A percentile compares a stretch with the other conserved stretches of the same genome.
These are phyloP conservation scores for Metschnikowia lachancei DNA, from an alignment of 805 yeast genomes.

Conservation along the genomic window DNA sequence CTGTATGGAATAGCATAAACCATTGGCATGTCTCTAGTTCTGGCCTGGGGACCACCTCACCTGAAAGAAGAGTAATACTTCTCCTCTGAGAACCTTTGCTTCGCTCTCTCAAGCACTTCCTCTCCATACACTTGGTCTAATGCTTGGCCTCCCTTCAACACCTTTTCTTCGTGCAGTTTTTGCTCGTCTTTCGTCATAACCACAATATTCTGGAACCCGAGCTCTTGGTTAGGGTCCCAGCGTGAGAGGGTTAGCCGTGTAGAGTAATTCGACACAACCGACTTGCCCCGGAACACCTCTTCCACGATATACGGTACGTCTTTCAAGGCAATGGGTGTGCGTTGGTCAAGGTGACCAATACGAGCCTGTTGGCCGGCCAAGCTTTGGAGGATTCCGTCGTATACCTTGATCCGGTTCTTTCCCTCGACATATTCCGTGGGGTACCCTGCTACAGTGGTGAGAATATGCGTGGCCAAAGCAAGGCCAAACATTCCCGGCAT, in stretches of 20 bases:
- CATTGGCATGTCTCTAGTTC: too few species aligned
- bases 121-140: slow-evolving; percentile 61
- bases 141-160: slow-evolving; percentile 64
- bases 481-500: slow-evolving; percentile 97
- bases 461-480: slow-evolving; percentile 78
- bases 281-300: slow-evolving; percentile 90
- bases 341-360: slow-evolving; percentile 66
- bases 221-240: slow-evolving; percentile 73
- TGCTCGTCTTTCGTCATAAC: slow-evolving; percentile 89
- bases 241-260: slow-evolving; percentile 76
- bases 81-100: slow-evolving; percentile 72
- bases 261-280: slow-evolving; percentile 79
- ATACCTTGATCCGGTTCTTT: slow-evolving; percentile 78
- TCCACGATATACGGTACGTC: slow-evolving; percentile 85
- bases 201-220: slow-evolving; percentile 75
- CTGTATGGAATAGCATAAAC: too few species aligned
- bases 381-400: slow-evolving; percentile 78
- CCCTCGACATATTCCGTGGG: slow-evolving; percentile 91
- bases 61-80: slow-evolving; percentile 51
- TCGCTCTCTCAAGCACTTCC: slow-evolving; percentile 56
- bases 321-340: slow-evolving; percentile 66
- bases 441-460: slow-evolving; percentile 80
- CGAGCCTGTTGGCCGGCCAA: slow-evolving; percentile 86
- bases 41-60: slow-evolving; percentile 1
- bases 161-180: slow-evolving; percentile 68